Evolutionary conservation across 139 green algal genomes (phyloP).

Genomic region (Yamagishiella unicocca): DNA sequence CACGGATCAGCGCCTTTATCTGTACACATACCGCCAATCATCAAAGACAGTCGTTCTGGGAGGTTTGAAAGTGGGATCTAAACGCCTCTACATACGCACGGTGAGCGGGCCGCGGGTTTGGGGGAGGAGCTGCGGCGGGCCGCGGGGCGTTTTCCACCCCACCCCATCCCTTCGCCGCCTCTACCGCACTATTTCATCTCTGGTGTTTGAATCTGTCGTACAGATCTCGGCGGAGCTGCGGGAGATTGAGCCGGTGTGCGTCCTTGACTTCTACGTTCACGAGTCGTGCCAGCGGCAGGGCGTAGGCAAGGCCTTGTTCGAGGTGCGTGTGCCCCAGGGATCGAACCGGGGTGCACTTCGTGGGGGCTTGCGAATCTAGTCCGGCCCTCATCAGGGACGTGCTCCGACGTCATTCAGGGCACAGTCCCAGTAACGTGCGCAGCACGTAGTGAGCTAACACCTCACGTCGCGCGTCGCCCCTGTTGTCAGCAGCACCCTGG

Average conservation of each 20-base stretch:
- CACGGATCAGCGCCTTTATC: conserved; percentile 62
- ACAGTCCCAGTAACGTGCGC: no score
- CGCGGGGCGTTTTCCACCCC: background rate
- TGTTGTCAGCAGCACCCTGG: no score
- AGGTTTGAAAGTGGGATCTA: conserved; percentile 78
- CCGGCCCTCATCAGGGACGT: no score
- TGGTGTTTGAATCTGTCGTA: background rate
- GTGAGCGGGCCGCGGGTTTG: conserved; percentile 20
- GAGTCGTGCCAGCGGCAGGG: conserved; percentile 80
- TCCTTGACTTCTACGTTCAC: conserved; percentile 92
- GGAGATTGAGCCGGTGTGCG: conserved; percentile 76
- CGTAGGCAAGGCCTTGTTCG: conserved; percentile 77
- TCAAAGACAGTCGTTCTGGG: conserved; percentile 65
- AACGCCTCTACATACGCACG: conserved; percentile 75
- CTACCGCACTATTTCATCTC: no score
- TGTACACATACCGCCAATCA: conserved; percentile 48
- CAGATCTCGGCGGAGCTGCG: conserved; percentile 52
- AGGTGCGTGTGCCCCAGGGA: conserved; percentile 53
- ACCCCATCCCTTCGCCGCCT: no score
- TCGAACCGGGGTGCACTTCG: no score
- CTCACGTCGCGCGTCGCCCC: no score
- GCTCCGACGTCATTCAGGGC: no score
- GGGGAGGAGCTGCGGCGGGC: no score
- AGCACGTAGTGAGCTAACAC: no score
- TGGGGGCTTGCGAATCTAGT: background rate